Conservation (phyloP, 164 flowering plant species). For the Cinnamomum micranthum region DNA sequence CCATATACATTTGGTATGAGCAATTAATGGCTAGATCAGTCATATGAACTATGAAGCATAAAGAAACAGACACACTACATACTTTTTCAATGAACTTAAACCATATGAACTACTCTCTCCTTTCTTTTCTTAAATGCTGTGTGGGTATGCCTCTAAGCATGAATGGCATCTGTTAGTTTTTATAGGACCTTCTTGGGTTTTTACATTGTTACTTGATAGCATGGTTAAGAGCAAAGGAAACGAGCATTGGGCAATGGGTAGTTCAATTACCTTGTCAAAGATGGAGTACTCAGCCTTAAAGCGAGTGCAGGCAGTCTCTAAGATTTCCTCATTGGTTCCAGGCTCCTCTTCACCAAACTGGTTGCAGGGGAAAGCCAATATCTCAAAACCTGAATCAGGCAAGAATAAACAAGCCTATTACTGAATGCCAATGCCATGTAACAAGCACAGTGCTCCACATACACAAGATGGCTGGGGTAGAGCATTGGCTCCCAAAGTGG, state of each 20-base stretch:
- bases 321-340: conserved; percentile 68
- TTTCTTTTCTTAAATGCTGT: no score
- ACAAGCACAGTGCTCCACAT: background rate
- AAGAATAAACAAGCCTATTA: background rate
- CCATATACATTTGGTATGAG: no score
- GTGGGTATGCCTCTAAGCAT: no score
- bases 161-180: no score
- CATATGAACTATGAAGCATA: no score
- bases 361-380: conserved; percentile 92
- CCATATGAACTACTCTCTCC: no score
- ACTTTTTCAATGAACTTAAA: no score
- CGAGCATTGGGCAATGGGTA: background rate
- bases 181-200: no score
- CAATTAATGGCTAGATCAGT: no score
- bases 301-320: conserved; percentile 72
- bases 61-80: no score
- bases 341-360: conserved; percentile 90
- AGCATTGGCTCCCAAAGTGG: background rate
- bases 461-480: background rate
- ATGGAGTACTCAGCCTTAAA: conserved; percentile 86
- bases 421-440: background rate
- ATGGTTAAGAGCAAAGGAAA: no score
- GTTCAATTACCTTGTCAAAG: conserved; percentile 64
- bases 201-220: no score
- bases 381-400: conserved; percentile 59